Evolutionary conservation across 2,329 filamentous ascomycete species (phyloP).

Genomic region (Didymella lethalis): DNA sequence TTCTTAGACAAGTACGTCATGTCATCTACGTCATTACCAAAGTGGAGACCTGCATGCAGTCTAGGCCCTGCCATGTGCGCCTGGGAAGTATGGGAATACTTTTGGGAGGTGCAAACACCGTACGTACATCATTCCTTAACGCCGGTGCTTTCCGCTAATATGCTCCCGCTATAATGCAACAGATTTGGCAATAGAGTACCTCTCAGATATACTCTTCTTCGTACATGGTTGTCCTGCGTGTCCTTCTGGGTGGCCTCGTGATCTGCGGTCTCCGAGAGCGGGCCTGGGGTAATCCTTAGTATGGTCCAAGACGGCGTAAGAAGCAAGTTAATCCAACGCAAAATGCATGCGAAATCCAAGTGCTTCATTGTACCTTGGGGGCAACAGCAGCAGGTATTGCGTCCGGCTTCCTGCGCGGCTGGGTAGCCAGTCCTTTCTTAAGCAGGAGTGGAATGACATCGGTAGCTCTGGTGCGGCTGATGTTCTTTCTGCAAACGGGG

Average conservation of each 20-base stretch:
- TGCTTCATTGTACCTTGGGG: slow-evolving; percentile 33
- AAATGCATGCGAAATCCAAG: neutral
- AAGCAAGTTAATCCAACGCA: too few relatives aligned
- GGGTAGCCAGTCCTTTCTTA: slow-evolving; percentile 50
- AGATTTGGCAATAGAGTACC: too few relatives aligned
- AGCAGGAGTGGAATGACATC: slow-evolving; percentile 55
- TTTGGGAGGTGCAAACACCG: neutral
- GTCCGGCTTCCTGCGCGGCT: slow-evolving; percentile 40
- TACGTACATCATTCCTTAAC: neutral
- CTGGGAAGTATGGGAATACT: neutral
- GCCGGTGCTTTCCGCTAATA: neutral
- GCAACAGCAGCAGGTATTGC: slow-evolving; percentile 15
- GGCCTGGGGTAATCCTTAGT: neutral
- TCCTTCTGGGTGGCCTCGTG: neutral
- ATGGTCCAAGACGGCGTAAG: neutral
- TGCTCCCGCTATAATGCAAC: neutral
- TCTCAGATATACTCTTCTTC: neutral
- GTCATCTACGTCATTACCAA: slow-evolving; percentile 18
- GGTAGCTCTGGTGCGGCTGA: slow-evolving; percentile 50
- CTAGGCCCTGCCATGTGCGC: slow-evolving; percentile 3
- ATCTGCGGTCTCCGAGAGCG: neutral
- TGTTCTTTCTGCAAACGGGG: slow-evolving; percentile 57
- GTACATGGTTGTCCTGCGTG: neutral
- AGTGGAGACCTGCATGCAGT: slow-evolving; percentile 15
- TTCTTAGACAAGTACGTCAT: slow-evolving; percentile 18